A percentile compares a stretch with the other conserved stretches of the same genome.
These are phyloP conservation scores for Bolboschoenoplectus hybrid DNA, from an alignment of 202 grass and related monocot species.

Conservation along the genomic window DNA sequence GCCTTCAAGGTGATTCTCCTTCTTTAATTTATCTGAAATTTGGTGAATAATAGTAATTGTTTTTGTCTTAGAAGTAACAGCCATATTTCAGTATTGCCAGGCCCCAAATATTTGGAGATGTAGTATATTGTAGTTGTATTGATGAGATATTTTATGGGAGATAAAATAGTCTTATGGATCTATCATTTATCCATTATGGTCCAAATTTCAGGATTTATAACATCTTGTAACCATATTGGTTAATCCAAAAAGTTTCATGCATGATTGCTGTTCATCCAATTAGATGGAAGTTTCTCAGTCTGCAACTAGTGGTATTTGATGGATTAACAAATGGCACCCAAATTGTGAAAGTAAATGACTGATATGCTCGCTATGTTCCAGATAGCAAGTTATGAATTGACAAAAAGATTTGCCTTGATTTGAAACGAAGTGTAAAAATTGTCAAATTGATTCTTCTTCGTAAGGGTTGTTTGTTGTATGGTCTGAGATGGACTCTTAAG, in stretches of 20 bases:
- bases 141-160: neutral
- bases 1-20: constrained; percentile 74
- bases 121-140: neutral
- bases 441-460: neutral
- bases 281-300: neutral
- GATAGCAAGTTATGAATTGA: neutral
- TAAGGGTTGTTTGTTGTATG: neutral
- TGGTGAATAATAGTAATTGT: neutral
- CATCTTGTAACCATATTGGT: neutral
- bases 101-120: neutral
- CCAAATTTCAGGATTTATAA: too few species aligned
- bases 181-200: neutral
- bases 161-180: neutral
- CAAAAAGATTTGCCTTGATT: neutral
- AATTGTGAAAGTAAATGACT: neutral
- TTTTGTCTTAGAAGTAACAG: neutral
- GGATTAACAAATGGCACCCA: neutral
- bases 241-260: neutral
- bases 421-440: neutral
- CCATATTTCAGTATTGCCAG: neutral
- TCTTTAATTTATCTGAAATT: neutral
- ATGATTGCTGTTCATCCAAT: neutral
- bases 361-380: neutral
- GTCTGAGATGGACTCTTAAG: neutral
- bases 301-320: neutral